Percentiles rank a stretch among this genome's conserved stretches.
Evolutionary conservation across 225 moss, liverwort and hornwort species (phyloP).

Genomic region (Rhytidiadelphus loreus): DNA sequence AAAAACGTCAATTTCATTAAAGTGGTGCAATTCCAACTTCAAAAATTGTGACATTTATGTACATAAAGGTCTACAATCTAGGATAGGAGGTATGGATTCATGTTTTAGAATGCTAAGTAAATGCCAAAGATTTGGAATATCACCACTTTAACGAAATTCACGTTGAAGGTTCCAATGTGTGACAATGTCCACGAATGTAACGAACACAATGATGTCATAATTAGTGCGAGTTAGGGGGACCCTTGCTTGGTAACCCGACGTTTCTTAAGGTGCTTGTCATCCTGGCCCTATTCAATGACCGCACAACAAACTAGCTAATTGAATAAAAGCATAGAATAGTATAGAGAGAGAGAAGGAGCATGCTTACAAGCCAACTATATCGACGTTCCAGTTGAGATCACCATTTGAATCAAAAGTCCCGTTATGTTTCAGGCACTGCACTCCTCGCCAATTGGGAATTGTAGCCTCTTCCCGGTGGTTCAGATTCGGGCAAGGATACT

Average conservation of each 20-base stretch:
- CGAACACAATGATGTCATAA: background rate
- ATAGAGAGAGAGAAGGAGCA: background rate
- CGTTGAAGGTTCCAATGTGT: no score
- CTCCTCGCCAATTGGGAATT: background rate
- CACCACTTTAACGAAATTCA: no score
- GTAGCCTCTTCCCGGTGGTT: accelerated
- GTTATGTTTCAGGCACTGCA: background rate
- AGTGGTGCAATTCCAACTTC: no score
- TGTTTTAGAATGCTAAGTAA: no score
- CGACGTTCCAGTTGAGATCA: background rate
- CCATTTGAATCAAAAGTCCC: accelerated
- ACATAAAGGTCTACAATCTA: no score
- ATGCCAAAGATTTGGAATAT: no score
- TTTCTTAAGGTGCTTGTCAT: background rate
- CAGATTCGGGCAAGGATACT: background rate
- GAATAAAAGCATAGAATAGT: background rate
- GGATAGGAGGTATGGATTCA: no score
- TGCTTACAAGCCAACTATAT: background rate
- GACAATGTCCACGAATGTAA: background rate
- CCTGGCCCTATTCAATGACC: no score
- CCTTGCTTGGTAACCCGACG: background rate
- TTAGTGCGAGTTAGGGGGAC: background rate
- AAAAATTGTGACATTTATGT: no score
- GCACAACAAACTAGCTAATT: background rate
- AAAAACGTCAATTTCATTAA: no score